Conservation (phyloP, 2,329 filamentous ascomycete genomes). For the Aspergillus spinulosporus region DNA sequence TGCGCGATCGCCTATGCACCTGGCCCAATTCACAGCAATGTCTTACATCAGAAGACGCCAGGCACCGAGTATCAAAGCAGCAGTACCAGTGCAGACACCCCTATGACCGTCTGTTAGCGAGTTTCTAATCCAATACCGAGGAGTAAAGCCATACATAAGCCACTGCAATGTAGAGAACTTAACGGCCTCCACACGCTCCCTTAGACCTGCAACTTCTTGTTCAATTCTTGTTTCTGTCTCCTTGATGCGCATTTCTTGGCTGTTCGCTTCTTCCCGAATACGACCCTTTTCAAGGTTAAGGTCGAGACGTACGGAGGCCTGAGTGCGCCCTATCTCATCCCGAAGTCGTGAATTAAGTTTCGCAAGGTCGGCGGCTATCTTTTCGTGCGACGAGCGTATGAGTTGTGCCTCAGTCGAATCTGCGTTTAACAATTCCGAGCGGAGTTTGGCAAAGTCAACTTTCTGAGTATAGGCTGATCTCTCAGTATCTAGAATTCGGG, state of each 20-base stretch:
- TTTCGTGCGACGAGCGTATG: constrained; percentile 86
- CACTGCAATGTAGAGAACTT: constrained; percentile 98
- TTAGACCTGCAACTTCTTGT: constrained; percentile 86
- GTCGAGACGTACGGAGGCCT: constrained; percentile 88
- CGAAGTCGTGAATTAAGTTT: constrained; percentile 86
- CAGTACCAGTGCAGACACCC: constrained; percentile 67
- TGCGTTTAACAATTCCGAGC: constrained; percentile 86
- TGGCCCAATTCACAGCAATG: background rate
- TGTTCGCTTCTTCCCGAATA: constrained; percentile 92
- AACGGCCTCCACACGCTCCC: constrained; percentile 92
- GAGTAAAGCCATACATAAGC: constrained; percentile 73
- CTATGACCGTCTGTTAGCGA: constrained; percentile 40
- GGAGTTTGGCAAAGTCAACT: constrained; percentile 96
- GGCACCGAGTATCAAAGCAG: constrained; percentile 66
- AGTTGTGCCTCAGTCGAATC: constrained; percentile 89
- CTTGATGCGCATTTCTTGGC: constrained; percentile 96
- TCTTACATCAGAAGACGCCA: constrained; percentile 64
- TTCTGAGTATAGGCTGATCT: constrained; percentile 71
- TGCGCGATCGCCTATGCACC: background rate
- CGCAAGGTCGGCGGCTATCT: constrained; percentile 88
- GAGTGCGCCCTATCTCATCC: constrained; percentile 91
- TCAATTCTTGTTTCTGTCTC: constrained; percentile 99
- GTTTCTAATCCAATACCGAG: background rate
- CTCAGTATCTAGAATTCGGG: constrained; percentile 45
- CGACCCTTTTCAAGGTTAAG: constrained; percentile 95